A percentile compares a stretch with the other conserved stretches of the same genome.
Evolutionary conservation across 2,329 filamentous ascomycete genomes (phyloP).

Genomic region (Diplodia sapinea): DNA sequence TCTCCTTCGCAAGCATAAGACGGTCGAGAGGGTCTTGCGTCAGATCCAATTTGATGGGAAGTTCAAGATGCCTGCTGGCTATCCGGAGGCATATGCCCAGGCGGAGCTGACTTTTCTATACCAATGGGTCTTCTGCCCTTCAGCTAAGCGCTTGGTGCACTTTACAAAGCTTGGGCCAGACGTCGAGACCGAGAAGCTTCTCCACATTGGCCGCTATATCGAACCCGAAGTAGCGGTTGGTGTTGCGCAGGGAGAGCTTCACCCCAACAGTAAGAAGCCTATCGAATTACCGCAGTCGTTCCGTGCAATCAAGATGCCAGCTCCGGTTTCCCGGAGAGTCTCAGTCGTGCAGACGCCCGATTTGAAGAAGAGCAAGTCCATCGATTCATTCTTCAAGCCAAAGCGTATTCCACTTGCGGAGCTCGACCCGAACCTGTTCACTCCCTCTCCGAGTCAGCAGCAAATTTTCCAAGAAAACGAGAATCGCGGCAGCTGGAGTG

Average conservation of each 20-base stretch:
- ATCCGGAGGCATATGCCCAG: slow-evolving; percentile 79
- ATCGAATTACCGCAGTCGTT: slow-evolving; percentile 48
- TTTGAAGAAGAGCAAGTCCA: slow-evolving; percentile 65
- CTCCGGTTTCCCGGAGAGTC: slow-evolving; percentile 43
- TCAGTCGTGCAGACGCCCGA: slow-evolving; percentile 50
- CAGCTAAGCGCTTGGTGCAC: slow-evolving; percentile 71
- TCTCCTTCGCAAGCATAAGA: slow-evolving; percentile 87
- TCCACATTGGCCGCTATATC: slow-evolving; percentile 79
- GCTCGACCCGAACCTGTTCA: slow-evolving; percentile 70
- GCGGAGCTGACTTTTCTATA: slow-evolving; percentile 93
- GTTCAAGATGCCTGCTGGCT: slow-evolving; percentile 77
- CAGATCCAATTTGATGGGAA: slow-evolving; percentile 91
- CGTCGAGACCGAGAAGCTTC: slow-evolving; percentile 71
- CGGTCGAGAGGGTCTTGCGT: slow-evolving; percentile 78
- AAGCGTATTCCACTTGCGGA: slow-evolving; percentile 69
- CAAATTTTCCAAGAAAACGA: slow-evolving; percentile 61
- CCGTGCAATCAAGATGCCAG: slow-evolving; percentile 42
- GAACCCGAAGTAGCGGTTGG: slow-evolving; percentile 71
- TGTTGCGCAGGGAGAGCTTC: slow-evolving; percentile 80
- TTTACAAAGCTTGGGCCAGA: slow-evolving; percentile 70
- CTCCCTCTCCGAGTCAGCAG: slow-evolving; percentile 69
- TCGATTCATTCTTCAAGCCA: slow-evolving; percentile 69
- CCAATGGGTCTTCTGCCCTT: slow-evolving; percentile 91
- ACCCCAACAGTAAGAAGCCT: slow-evolving; percentile 84
- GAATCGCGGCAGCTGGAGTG: slow-evolving; percentile 59